A percentile compares a stretch with the other conserved stretches of the same genome.
phyloP scores from a whole-genome alignment of 768 basidiomycete genomes.

The Vishniacozyma victoriae region DNA sequence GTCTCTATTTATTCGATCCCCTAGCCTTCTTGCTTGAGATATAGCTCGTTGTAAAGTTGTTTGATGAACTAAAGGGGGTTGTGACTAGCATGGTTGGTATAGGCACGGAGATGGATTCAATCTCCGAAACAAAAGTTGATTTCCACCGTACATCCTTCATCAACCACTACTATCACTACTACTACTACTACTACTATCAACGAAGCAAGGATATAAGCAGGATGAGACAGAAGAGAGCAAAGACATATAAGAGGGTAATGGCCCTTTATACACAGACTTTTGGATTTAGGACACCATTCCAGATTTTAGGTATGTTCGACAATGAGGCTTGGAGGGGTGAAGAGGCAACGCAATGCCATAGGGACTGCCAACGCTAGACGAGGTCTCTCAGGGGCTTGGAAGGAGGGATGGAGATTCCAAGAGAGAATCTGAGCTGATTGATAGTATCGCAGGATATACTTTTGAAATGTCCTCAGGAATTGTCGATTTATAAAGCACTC shows the following conservation, averaged over 20 bases:
- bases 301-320: constrained; percentile 65
- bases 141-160: not conserved
- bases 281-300: constrained; percentile 88
- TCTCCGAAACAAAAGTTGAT: constrained; percentile 9
- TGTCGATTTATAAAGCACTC: constrained; percentile 47
- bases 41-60: too few species aligned
- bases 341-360: too few species aligned
- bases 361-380: too few species aligned
- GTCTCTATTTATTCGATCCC: too few species aligned
- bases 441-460: constrained; percentile 83
- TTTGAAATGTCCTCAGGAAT: constrained; percentile 52
- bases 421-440: too few species aligned
- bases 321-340: not conserved
- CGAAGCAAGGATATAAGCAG: constrained; percentile 1
- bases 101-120: too few species aligned
- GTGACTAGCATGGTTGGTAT: too few species aligned
- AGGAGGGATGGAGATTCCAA: too few species aligned
- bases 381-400: too few species aligned
- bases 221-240: constrained; percentile 95
- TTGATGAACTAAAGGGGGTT: too few species aligned
- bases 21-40: too few species aligned
- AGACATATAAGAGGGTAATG: constrained; percentile 92
- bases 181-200: not conserved
- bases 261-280: constrained; percentile 76
- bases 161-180: not conserved